Base-by-base conservation (phyloP, 1,284 basidiomycete genomes). In the Austroboletus rostrupii region DNA sequence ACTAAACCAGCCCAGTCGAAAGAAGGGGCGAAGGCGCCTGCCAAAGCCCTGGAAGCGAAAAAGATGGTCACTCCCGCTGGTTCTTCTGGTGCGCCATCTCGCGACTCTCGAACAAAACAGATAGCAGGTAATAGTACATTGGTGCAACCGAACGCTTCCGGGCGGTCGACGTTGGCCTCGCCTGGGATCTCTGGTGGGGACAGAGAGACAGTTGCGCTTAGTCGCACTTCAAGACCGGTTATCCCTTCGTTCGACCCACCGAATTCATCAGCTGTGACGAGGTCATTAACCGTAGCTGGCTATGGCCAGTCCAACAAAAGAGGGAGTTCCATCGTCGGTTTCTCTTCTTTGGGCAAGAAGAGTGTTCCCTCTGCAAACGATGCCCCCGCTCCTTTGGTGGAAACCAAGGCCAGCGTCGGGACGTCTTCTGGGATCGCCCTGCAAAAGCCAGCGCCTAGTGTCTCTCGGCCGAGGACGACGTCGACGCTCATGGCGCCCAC, bases 401-500 rank as follows among this genome's bases (percentile, higher is more conserved):
- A 69, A 17, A 61, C 66, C 13, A 63, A 64, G 43, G 65, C 60
- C 1, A 66, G 56, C 45, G 51, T 54, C n/a, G 35, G 23, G 17
- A 26, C 37, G 12, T 45, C 51, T 21, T 23, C 16, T 2, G 47
- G 61, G 9, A 36, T 53, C 20, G 57, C 51, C 43, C 53, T 54
- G 4, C 55, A 61, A 3, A 64, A 57, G 48, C 48, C 52, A 44
- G 31, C 50, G 42, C 3, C 40, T 17, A 26, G 31, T 26, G 43
- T 55, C 33, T 49, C 53, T 2, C 47, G 60, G 43, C 45, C 43
- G 43, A 56, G 59, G 33, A 61, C 73, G 1, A 66, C 69, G 1
- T 87, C 85, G 3, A 78, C 83, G 20, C 70, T 90, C 14, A 69
- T 82, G 46, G 84, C 85, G 0, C 87, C 87, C 0, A 90, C 87